Conservation (phyloP, 768 basidiomycete genomes). For the Boletales sp. region DNA sequence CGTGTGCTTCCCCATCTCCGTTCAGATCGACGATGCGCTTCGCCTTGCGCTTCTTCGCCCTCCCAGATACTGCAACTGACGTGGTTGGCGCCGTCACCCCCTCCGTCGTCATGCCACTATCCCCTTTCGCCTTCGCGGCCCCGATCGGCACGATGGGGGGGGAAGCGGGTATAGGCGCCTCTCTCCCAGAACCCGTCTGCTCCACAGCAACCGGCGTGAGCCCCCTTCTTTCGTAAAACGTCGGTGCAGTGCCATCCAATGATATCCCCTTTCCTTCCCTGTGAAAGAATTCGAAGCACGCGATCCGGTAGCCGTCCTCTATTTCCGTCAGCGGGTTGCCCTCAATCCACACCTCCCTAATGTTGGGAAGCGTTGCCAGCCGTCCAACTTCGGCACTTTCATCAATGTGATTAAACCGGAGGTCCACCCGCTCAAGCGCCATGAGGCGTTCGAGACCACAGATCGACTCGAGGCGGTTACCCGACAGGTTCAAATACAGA, state of each 20-base stretch:
- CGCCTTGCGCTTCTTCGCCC: conserved; percentile 54
- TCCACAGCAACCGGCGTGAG: conserved; percentile 47
- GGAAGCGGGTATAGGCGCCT: conserved; percentile 48
- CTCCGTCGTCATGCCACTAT: conserved; percentile 18
- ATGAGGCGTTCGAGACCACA: conserved; percentile 90
- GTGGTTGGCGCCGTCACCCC: conserved; percentile 33
- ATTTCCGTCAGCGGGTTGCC: conserved; percentile 78
- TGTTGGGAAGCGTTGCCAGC: conserved; percentile 72
- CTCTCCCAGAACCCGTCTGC: conserved; percentile 49
- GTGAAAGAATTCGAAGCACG: conserved; percentile 81
- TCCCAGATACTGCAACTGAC: conserved; percentile 43
- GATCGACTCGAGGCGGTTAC: conserved; percentile 90
- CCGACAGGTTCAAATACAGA: conserved; percentile 71
- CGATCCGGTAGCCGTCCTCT: conserved; percentile 67
- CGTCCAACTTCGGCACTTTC: conserved; percentile 86
- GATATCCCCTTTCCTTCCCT: conserved; percentile 75
- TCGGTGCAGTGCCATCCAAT: conserved; percentile 72
- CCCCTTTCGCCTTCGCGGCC: conserved; percentile 18
- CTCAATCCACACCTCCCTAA: conserved; percentile 77
- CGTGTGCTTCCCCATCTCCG: conserved; percentile 33
- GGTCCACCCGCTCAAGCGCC: conserved; percentile 80
- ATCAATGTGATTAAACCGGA: conserved; percentile 73
- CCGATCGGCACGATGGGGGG: conserved; percentile 63
- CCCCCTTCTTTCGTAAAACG: conserved; percentile 66
- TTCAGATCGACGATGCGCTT: conserved; percentile 81